These are phyloP conservation scores for Saccharomycopsis phalli DNA, from an alignment of 1,139 yeast species.

Conservation along the genomic window DNA sequence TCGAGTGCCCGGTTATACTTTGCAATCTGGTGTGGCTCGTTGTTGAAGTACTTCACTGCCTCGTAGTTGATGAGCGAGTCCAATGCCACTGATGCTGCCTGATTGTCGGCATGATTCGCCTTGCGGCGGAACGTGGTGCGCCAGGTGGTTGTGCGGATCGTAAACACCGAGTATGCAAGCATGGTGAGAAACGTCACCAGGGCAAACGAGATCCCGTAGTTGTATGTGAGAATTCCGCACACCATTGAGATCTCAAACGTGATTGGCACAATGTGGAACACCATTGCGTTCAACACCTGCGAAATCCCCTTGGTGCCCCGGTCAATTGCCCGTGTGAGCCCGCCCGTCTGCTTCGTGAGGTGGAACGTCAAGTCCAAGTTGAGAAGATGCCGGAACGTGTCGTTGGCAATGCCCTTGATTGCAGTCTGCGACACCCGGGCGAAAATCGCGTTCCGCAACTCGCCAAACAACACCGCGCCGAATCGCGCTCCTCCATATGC, in stretches of 20 bases:
- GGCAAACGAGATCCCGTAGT: constrained; percentile 84
- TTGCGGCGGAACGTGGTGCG: constrained; percentile 83
- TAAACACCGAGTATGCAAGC: constrained; percentile 78
- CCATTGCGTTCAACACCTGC: constrained; percentile 89
- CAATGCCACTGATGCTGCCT: constrained; percentile 88
- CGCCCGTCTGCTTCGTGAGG: constrained; percentile 88
- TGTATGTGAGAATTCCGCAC: constrained; percentile 87
- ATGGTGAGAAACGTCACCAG: constrained; percentile 82
- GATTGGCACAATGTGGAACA: constrained; percentile 90
- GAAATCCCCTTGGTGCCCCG: constrained; percentile 97
- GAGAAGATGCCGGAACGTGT: constrained; percentile 76
- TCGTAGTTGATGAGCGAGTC: constrained; percentile 93
- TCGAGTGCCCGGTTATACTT: constrained; percentile 74
- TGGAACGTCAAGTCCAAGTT: constrained; percentile 87
- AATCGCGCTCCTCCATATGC: constrained; percentile 94
- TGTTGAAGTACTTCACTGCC: constrained; percentile 89
- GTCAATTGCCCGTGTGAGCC: constrained; percentile 90
- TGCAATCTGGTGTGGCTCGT: constrained; percentile 68
- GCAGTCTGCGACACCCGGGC: constrained; percentile 96
- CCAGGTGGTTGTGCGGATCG: constrained; percentile 94
- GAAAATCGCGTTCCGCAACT: constrained; percentile 86
- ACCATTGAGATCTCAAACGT: constrained; percentile 87
- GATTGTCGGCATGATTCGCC: constrained; percentile 90
- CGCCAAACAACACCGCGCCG: constrained; percentile 92
- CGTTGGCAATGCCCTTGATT: constrained; percentile 79